phyloP scores from a whole-genome alignment of 495 filamentous ascomycete species.

The Aspergillus cavernicola region DNA sequence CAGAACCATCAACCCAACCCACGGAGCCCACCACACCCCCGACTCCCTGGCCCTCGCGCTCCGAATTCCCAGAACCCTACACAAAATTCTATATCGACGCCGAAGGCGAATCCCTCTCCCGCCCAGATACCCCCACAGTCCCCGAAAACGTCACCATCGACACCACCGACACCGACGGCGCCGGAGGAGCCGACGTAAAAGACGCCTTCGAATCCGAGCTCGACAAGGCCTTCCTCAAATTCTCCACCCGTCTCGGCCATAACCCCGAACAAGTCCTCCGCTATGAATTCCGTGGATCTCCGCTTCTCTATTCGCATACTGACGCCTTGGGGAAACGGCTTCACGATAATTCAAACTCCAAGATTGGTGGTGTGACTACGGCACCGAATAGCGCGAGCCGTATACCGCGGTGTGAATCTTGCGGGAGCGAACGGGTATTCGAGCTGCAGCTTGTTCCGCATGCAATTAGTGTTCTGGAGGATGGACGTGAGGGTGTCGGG shows the following conservation, averaged over 20 bases:
- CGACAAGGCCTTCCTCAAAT: conserved; percentile 84
- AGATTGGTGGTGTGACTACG: too few species aligned
- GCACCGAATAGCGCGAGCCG: conserved; percentile 26
- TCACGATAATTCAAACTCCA: conserved; percentile 21
- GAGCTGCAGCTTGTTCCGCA: conserved; percentile 89
- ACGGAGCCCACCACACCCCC: conserved; percentile 29
- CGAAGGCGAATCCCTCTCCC: conserved; percentile 78
- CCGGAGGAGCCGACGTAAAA: conserved; percentile 58
- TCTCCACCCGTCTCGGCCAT: conserved; percentile 81
- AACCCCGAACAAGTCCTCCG: conserved; percentile 93
- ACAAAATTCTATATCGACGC: conserved; percentile 81
- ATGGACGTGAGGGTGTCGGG: conserved; percentile 62
- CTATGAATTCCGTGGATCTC: conserved; percentile 80
- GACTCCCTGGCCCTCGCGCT: conserved; percentile 70
- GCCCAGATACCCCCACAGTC: conserved; percentile 39
- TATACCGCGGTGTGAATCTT: conserved; percentile 74
- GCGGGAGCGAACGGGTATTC: conserved; percentile 73
- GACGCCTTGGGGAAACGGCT: conserved; percentile 72
- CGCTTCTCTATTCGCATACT: conserved; percentile 73
- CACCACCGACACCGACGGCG: conserved; percentile 47
- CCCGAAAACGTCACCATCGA: conserved; percentile 55
- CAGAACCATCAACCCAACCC: conserved; percentile 35
- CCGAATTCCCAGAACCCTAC: conserved; percentile 65
- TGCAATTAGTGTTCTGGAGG: conserved; percentile 85
- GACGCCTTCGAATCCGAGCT: conserved; percentile 78